Percentiles rank a stretch among this genome's conserved stretches.
phyloP scores from a whole-genome alignment of 2,329 filamentous ascomycete species.

The Monilinia fructicola region DNA sequence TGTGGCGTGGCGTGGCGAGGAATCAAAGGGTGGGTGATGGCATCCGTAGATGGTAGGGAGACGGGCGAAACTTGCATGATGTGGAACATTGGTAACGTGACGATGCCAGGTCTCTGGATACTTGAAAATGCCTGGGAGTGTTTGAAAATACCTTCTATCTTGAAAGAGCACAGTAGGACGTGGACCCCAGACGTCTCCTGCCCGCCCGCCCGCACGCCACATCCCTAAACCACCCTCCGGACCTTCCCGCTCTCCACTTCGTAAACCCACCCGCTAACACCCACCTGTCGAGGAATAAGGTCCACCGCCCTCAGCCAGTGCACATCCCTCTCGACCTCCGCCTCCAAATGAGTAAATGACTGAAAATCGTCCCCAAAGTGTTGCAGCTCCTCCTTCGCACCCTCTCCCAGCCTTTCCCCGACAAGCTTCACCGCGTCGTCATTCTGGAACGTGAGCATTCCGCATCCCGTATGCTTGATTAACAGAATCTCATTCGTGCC shows the following conservation, averaged over 20 bases:
- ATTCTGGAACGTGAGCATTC: slow-evolving; percentile 69
- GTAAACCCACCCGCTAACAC: slow-evolving; percentile 73
- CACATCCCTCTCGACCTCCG: slow-evolving; percentile 67
- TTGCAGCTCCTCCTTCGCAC: slow-evolving; percentile 44
- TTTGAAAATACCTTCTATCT: not conserved
- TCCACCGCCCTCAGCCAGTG: slow-evolving; percentile 58
- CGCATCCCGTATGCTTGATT: slow-evolving; percentile 58
- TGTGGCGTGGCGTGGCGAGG: not conserved
- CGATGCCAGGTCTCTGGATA: too few species aligned
- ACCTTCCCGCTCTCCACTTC: slow-evolving; percentile 72
- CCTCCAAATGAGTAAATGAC: slow-evolving; percentile 59
- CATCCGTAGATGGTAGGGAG: not conserved
- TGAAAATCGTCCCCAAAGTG: slow-evolving; percentile 33
- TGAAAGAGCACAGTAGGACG: not conserved
- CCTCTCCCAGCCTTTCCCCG: slow-evolving; percentile 54
- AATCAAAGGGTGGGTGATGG: not conserved
- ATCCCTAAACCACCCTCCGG: slow-evolving; percentile 47
- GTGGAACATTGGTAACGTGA: not conserved
- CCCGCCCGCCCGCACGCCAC: not conserved
- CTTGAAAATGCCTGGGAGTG: not conserved
- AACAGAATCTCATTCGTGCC: slow-evolving; percentile 70
- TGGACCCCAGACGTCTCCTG: not conserved
- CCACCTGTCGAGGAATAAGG: slow-evolving; percentile 58
- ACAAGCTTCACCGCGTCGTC: slow-evolving; percentile 56
- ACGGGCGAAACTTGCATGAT: not conserved